A percentile compares a stretch with the other conserved stretches of the same genome.
These are phyloP conservation scores for Zhuliangozyma blackwelliae DNA, from an alignment of 1,139 yeast genomes.

Conservation along the genomic window DNA sequence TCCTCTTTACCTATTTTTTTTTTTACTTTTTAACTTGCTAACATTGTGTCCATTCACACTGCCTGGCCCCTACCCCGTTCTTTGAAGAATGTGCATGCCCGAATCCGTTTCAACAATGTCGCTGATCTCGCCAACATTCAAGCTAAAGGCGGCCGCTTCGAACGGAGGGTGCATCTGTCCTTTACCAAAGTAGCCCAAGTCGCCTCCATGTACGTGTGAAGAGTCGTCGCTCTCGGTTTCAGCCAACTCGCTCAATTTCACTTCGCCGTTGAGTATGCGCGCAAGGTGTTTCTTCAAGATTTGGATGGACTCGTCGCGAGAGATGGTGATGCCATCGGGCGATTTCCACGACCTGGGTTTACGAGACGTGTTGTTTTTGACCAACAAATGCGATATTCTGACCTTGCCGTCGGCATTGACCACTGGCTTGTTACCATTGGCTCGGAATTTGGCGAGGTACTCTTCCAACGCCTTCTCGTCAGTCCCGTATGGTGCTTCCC, in stretches of 20 bases:
- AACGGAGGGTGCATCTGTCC: slow-evolving; percentile 96
- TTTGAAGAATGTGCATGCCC: slow-evolving; percentile 83
- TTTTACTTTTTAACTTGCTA: no score
- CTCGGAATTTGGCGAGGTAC: slow-evolving; percentile 47
- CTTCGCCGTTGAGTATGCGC: slow-evolving; percentile 65
- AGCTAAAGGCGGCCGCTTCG: slow-evolving; percentile 79
- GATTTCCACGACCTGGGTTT: slow-evolving; percentile 92
- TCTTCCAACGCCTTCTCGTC: slow-evolving; percentile 55
- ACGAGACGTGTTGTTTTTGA: slow-evolving; percentile 79
- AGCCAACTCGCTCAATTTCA: slow-evolving; percentile 69
- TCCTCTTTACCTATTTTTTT: no score
- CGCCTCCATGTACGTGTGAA: slow-evolving; percentile 85
- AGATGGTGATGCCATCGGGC: slow-evolving; percentile 62
- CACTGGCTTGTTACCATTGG: slow-evolving; percentile 60
- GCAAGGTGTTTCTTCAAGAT: slow-evolving; percentile 57
- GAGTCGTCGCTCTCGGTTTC: slow-evolving; percentile 83
- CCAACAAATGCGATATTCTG: slow-evolving; percentile 59
- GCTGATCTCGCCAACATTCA: slow-evolving; percentile 81
- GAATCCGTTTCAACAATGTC: slow-evolving; percentile 84
- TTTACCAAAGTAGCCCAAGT: slow-evolving; percentile 79
- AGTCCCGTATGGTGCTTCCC: slow-evolving; percentile 92
- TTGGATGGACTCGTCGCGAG: slow-evolving; percentile 80
- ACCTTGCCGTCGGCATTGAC: slow-evolving; percentile 45
- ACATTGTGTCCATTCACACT: no score
- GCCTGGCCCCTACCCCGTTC: slow-evolving; percentile 53